Evolutionary conservation across 495 filamentous ascomycete species (phyloP), one percentile per base, ranked within the genome.

Genomic region (Xylaria scruposa): DNA sequence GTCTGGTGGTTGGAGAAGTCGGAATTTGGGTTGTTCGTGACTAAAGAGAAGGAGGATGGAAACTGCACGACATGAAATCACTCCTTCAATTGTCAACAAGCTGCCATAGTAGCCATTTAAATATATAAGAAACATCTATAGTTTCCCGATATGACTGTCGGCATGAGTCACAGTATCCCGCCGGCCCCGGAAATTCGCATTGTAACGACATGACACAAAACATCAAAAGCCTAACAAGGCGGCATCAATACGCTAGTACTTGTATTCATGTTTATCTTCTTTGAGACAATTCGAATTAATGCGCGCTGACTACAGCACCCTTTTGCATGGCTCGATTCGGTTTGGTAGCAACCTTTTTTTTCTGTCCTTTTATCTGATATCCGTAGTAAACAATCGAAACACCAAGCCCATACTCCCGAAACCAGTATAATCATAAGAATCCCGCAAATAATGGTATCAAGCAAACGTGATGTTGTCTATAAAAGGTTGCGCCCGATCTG

Each of bases 111-210:
- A 12, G 4, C 6, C 24, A 29, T 56, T 56, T 56, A 17, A 31
- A 31, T 31, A 56, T 54, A 54, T 0, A 21, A 54, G 51, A 54
- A 1, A 54, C 9, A 56, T 56, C 53, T 7, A 26, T 31, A 0
- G 24, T 17, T 56, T 29, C 24, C 51, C 24, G 4, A 26, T 56
- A 56, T 19, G 19, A n/a, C 29, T 6, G 31, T 60, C 29, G 29
- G 56, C 56, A 40, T 67, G 65, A 67, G 47, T 67, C 65, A 67
- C 49, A 21, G 6, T 8, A 51, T 47, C 53, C 8, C 38, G 21
- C 46, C 47, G 46, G 46, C 64, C n/a, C 64, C 64, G 64, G 65
- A 44, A 40, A 10, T 26, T 33, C 13, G 29, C 33, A 40, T 24
- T 8, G 26, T 47, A 4, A 0, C 31, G 33, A 10, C 15, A 54